phyloP scores from a whole-genome alignment of 192 early-diverging fungal genomes.

The Rhizophagus sp. region DNA sequence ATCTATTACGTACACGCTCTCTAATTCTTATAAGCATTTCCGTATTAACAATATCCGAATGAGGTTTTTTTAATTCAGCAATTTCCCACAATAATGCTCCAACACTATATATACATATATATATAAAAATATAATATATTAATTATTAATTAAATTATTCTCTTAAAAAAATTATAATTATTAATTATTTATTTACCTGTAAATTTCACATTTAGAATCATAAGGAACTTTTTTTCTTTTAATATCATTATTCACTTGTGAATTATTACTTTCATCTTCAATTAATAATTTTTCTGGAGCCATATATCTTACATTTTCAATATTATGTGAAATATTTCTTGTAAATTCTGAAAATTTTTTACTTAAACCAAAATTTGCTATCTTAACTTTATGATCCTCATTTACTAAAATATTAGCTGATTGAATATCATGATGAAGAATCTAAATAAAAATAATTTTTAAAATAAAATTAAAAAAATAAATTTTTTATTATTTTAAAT shows the following conservation, averaged over 20 bases:
- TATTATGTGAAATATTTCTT: constrained; percentile 3
- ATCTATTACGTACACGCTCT: background rate
- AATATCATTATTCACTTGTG: background rate
- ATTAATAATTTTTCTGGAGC: constrained; percentile 2
- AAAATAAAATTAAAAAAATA: background rate
- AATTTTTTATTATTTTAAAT: background rate
- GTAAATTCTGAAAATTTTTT: constrained; percentile 4
- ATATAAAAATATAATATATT: background rate
- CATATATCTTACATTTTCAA: constrained; percentile 24
- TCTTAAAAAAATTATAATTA: background rate
- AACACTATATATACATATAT: background rate
- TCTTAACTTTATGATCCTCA: background rate
- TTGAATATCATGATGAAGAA: constrained; percentile 28
- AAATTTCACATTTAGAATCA: constrained; percentile 16
- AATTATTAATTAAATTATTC: background rate
- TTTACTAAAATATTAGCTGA: constrained; percentile 9
- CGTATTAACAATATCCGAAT: background rate
- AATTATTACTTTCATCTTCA: background rate
- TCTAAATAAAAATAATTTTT: background rate
- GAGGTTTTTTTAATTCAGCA: constrained; percentile 1
- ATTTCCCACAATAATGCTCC: constrained; percentile 24
- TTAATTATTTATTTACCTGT: constrained; percentile 13
- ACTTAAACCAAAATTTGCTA: constrained; percentile 14
- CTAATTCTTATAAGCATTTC: background rate
- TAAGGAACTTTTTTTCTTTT: background rate